Conservation (phyloP, 2,329 filamentous ascomycete genomes). For the Aspergillus hortae region DNA sequence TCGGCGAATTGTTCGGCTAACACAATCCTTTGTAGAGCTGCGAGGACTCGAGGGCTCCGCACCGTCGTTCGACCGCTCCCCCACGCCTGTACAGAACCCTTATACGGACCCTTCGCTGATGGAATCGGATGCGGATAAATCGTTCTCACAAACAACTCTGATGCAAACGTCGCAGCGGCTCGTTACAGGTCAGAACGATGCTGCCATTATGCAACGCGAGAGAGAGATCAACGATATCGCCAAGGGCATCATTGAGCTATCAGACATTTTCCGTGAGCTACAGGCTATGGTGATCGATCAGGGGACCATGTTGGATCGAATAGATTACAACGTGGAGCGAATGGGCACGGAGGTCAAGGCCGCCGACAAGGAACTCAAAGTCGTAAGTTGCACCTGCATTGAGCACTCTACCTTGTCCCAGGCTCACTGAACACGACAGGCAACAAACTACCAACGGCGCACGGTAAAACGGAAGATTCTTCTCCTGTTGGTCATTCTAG, state of each 20-base stretch:
- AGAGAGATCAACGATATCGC: constrained; percentile 97
- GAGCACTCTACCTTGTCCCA: background rate
- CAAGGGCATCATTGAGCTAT: constrained; percentile 94
- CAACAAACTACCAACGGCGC: constrained; percentile 82
- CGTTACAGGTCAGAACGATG: constrained; percentile 62
- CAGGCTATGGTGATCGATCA: constrained; percentile 95
- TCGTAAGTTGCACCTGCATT: constrained; percentile 46
- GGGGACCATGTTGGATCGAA: constrained; percentile 85
- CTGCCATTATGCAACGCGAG: constrained; percentile 84
- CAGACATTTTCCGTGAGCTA: constrained; percentile 93
- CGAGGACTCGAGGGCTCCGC: constrained; percentile 66
- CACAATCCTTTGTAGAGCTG: constrained; percentile 54
- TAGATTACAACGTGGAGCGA: constrained; percentile 96
- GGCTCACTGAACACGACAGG: constrained; percentile 31
- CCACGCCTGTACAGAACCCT: constrained; percentile 54
- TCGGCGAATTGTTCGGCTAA: constrained; percentile 8
- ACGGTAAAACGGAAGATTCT: constrained; percentile 91
- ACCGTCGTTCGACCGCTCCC: constrained; percentile 48
- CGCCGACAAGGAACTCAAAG: constrained; percentile 85
- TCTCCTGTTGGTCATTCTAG: constrained; percentile 76
- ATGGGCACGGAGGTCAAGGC: constrained; percentile 93
- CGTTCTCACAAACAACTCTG: constrained; percentile 84
- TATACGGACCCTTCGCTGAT: constrained; percentile 84
- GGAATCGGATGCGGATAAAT: constrained; percentile 91
- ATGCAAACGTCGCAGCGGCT: constrained; percentile 67